These are phyloP conservation scores for Sarocladiaceae sp. DNA, from an alignment of 2,329 filamentous ascomycete species.

Conservation along the genomic window DNA sequence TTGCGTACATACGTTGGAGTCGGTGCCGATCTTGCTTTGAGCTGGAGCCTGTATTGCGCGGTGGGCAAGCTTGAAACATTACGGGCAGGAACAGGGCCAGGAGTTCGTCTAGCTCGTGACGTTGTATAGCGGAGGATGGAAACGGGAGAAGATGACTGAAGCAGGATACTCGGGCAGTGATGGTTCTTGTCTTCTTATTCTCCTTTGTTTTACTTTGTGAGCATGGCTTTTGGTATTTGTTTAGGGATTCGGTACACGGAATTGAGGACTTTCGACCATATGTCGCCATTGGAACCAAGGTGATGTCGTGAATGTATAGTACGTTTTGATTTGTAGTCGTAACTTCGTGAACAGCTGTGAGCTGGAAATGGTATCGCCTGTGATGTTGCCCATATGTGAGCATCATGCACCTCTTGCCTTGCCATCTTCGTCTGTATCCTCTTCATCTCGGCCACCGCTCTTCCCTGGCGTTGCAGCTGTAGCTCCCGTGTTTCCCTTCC, in stretches of 20 bases:
- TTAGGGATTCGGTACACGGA: conserved; percentile 6
- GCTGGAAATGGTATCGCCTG: not conserved
- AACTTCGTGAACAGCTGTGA: not conserved
- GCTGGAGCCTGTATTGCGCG: not conserved
- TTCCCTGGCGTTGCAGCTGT: conserved; percentile 10
- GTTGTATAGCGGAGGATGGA: not conserved
- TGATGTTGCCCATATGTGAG: too few relatives aligned
- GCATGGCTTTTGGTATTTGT: conserved; percentile 7
- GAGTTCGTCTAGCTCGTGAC: not conserved
- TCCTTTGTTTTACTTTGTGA: conserved; percentile 10
- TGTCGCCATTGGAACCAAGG: not conserved
- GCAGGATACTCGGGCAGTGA: conserved; percentile 5
- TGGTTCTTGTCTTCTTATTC: conserved; percentile 9
- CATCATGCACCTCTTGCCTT: conserved; percentile 7
- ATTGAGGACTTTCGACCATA: not conserved
- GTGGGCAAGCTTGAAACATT: not conserved
- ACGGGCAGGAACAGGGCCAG: not conserved
- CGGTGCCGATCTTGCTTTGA: not conserved
- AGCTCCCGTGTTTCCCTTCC: conserved; percentile 12
- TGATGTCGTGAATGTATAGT: not conserved
- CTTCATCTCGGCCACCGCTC: conserved; percentile 21
- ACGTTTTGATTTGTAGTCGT: not conserved
- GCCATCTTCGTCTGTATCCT: conserved; percentile 19
- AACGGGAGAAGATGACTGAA: not conserved
- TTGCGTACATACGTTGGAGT: not conserved